Evolutionary conservation across 1,139 yeast genomes (phyloP).

Genomic region (Nematodospora anomalae): DNA sequence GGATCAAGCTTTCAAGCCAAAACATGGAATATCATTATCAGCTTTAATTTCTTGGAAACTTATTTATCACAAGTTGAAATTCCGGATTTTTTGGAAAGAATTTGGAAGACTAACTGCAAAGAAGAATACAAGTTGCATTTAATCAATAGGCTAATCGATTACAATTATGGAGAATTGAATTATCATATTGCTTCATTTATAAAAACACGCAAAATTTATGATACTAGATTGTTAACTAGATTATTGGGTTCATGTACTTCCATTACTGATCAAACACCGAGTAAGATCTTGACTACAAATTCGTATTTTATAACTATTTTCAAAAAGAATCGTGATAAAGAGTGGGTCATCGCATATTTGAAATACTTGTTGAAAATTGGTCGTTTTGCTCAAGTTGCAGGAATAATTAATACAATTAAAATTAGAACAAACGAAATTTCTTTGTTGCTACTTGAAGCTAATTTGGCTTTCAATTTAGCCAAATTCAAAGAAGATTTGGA

Average conservation of each 20-base stretch:
- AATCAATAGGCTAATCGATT: constrained; percentile 22
- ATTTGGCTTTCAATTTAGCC: constrained; percentile 12
- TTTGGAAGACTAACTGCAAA: constrained; percentile 24
- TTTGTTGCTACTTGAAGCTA: constrained; percentile 11
- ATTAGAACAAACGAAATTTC: constrained; percentile 6
- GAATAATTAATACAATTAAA: constrained; percentile 11
- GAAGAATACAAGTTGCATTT: constrained; percentile 17
- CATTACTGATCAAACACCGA: constrained; percentile 1
- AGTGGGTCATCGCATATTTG: constrained; percentile 24
- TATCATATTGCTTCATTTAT: constrained; percentile 25
- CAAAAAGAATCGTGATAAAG: constrained; percentile 12
- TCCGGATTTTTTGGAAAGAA: constrained; percentile 26
- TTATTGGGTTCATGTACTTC: constrained; percentile 13
- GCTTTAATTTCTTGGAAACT: constrained; percentile 28
- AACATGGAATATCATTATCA: constrained; percentile 39
- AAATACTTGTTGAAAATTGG: constrained; percentile 17
- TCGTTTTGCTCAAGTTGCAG: constrained; percentile 12
- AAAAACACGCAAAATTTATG: constrained; percentile 8
- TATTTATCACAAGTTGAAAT: constrained; percentile 21
- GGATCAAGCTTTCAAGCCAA: constrained; percentile 31
- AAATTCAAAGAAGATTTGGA: constrained; percentile 9
- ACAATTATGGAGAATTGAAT: constrained; percentile 30
- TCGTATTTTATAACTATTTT: constrained; percentile 11
- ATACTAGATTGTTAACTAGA: constrained; percentile 15
- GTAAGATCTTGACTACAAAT: constrained; percentile 8